A percentile compares a stretch with the other conserved stretches of the same genome.
Evolutionary conservation across 371 early-diverging fungal species (phyloP).

Genomic region (Circinella umbellata): DNA sequence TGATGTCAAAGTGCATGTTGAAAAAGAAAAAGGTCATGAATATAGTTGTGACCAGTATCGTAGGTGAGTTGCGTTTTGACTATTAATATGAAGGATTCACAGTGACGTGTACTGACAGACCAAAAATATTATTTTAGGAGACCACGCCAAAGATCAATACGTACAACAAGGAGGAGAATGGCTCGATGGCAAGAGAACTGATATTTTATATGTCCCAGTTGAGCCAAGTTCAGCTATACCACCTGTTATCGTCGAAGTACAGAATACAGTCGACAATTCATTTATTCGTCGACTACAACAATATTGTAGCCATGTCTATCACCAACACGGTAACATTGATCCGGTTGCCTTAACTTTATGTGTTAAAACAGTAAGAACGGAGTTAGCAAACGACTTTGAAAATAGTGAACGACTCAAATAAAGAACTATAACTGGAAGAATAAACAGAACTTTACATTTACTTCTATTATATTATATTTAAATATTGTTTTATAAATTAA

Average conservation of each 20-base stretch:
- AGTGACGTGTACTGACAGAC: not conserved
- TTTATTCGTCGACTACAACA: slow-evolving; percentile 1
- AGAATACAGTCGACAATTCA: slow-evolving; percentile 10
- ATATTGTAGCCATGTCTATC: slow-evolving; percentile 10
- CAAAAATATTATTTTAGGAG: not conserved
- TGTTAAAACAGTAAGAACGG: not conserved
- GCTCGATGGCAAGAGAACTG: slow-evolving; percentile 2
- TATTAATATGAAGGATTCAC: not conserved
- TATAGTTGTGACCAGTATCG: not conserved
- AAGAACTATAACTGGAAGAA: too few species aligned
- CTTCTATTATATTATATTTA: too few species aligned
- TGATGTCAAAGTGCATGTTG: slow-evolving; percentile 9
- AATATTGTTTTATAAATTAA: too few species aligned
- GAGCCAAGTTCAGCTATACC: slow-evolving; percentile 6
- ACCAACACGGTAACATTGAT: not conserved
- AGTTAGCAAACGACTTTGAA: not conserved
- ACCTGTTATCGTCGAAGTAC: slow-evolving; percentile 10
- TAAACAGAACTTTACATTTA: too few species aligned
- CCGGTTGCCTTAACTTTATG: slow-evolving; percentile 6
- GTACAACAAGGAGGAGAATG: not conserved
- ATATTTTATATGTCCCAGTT: slow-evolving; percentile 4
- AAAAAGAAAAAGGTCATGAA: not conserved
- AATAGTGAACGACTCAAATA: not conserved
- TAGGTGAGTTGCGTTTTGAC: not conserved
- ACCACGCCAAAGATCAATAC: slow-evolving; percentile 12